A percentile compares a stretch with the other conserved stretches of the same genome.
phyloP scores from a whole-genome alignment of 192 early-diverging fungal species.

The Coemansia sp. region DNA sequence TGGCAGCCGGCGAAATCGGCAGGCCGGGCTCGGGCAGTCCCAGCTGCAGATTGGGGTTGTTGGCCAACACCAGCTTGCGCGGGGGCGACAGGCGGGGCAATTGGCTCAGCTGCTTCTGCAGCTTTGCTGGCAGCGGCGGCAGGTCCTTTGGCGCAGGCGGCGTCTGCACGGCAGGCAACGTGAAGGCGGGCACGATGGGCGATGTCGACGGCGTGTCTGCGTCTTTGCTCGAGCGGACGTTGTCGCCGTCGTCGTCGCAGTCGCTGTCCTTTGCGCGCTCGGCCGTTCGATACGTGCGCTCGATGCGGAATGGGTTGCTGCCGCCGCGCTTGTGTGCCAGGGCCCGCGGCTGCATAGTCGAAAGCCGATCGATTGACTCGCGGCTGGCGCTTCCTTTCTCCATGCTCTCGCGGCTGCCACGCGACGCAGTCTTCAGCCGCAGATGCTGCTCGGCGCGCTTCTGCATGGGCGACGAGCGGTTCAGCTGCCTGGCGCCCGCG shows the following conservation, averaged over 20 bases:
- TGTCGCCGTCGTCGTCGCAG: not conserved
- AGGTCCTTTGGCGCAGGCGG: constrained; percentile 43
- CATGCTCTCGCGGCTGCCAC: constrained; percentile 44
- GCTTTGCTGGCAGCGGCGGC: constrained; percentile 43
- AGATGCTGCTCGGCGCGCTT: constrained; percentile 36
- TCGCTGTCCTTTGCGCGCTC: constrained; percentile 42
- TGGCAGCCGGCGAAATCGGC: constrained; percentile 27
- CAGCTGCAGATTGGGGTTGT: constrained; percentile 34
- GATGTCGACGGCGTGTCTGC: constrained; percentile 29
- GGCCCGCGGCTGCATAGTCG: constrained; percentile 22
- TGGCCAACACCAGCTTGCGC: constrained; percentile 39
- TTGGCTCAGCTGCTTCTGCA: constrained; percentile 46
- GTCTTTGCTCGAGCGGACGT: constrained; percentile 21
- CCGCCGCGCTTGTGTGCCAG: constrained; percentile 13
- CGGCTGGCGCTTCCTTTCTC: constrained; percentile 35
- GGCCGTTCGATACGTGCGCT: constrained; percentile 40
- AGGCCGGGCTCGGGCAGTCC: constrained; percentile 37
- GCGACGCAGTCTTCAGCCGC: constrained; percentile 14
- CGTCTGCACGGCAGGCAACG: constrained; percentile 33
- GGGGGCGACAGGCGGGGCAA: constrained; percentile 50
- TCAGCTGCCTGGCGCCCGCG: constrained; percentile 14
- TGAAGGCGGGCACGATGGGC: constrained; percentile 32
- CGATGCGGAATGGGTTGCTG: constrained; percentile 37
- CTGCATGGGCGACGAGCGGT: constrained; percentile 36
- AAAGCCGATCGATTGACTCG: constrained; percentile 34